Evolutionary conservation across 495 filamentous ascomycete genomes (phyloP), one percentile per base, ranked within the genome.

Genomic region (Hypoxylon intermedium): DNA sequence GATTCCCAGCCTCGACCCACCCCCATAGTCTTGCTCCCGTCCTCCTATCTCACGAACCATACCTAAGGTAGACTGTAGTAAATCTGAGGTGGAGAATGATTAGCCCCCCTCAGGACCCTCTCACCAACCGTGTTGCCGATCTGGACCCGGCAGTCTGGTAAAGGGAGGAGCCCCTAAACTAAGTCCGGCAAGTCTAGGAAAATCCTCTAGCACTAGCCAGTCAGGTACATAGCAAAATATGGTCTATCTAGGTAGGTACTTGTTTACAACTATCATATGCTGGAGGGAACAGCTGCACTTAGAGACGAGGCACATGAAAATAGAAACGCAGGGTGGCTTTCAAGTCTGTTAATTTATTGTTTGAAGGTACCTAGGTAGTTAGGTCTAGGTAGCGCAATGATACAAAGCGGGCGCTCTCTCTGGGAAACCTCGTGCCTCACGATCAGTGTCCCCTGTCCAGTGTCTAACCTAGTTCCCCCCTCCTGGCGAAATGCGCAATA

Each of bases 81-180:
- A 12, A 11, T 34, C 18, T 16, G 2, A 28, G 20, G 9, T 33
- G 24, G 5, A 31, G 28, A 33, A 19, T 23, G 34, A 9, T 7
- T 6, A 16, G 1, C 9, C 28, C 30, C 12, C 20, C 40, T 42
- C 19, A 42, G 19, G 20, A 3, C 19, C 44, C 37, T 34, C 58
- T 41, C 42, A 54, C 58, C 58, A 54, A 51, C 45, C 5, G 16
- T 30, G 24, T 18, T 19, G 53, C 53, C 53, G 47, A 63, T 58
- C 48, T 37, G 5, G 52, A 31, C 55, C 61, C 61, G 61, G 38
- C 50, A 50, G 28, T 47, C 33, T 54, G 60, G 60, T 5, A 40
- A 47, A 53, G 34, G 42, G 60, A 58, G 60, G 49, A 64, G 48
- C 54, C 54, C 16, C 45, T 36, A 59, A 64, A 41, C 60, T 41